Base-by-base conservation (phyloP, 2,329 filamentous ascomycete genomes). In the Dactylonectria estremocensis region DNA sequence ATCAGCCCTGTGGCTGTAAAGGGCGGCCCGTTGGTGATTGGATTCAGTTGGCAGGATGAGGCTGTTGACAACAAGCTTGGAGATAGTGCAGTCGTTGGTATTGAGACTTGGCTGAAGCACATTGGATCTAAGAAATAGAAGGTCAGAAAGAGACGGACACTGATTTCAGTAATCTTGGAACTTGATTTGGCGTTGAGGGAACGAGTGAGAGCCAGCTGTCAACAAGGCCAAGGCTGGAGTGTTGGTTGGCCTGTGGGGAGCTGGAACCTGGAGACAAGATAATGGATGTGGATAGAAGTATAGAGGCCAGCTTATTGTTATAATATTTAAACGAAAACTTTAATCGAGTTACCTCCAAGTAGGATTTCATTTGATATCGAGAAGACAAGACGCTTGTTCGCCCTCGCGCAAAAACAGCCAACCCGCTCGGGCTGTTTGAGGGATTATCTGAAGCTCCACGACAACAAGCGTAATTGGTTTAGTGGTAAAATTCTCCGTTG, bases 11-110 rank as follows among this genome's bases (percentile, higher is more conserved):
- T 74, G 5, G 54, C 64, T 3, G 60, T 73, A 4, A 69, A 64
- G 57, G 64, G 66, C 2, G 61, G 43, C 4, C 65, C 67, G 5
- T 40, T 72, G 52, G 59, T 60, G 10, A 37, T 73, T 10, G 67
- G 67, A 13, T 49, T 75, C 10, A 57, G 28, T 43, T 70, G 68
- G 66, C 72, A 71, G 48, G 52, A 66, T 20, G 35, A 55, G 3
- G 43, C 61, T 24, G 48, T 66, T 10, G 65, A 73, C 28, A 37
- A 20, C 3, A 28, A 20, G 2, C 46, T 66, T 18, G 67, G 54
- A 2, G 52, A 64, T 22, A 22, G 48, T 8, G 22, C 73, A 28
- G 22, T 28, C 11, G 7, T 10, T 5, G 62, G 71, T 46, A 20
- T 69, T 4, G 37, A 57, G 3, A 56, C 40, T 14, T 56, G 67